Conservation (phyloP, 2,329 filamentous ascomycete species). For the Cephalotrichum gorgonifer region DNA sequence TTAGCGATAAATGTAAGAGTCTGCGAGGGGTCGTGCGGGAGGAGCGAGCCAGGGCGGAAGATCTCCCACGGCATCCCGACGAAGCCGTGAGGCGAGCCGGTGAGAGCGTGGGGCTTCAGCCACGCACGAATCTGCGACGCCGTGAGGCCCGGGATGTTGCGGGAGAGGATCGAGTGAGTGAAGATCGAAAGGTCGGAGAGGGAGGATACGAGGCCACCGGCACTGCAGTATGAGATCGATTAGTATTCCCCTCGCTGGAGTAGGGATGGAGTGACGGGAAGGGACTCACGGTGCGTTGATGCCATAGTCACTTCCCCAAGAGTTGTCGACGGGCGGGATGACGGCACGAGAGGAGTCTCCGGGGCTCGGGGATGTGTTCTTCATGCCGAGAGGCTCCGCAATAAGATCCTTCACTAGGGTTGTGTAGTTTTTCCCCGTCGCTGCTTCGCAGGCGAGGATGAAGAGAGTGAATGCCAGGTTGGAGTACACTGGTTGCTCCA, state of each 20-base stretch:
- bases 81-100: constrained; percentile 17
- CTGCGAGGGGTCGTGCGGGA: constrained; percentile 18
- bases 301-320: constrained; percentile 23
- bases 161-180: constrained; percentile 16
- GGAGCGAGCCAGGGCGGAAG: constrained; percentile 15
- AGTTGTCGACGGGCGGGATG: constrained; percentile 19
- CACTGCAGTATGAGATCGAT: constrained; percentile 11
- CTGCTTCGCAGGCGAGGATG: constrained; percentile 20
- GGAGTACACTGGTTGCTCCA: constrained; percentile 27
- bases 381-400: constrained; percentile 10
- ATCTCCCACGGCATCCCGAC: constrained; percentile 28
- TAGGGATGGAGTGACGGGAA: too few relatives aligned
- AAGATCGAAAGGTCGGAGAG: constrained; percentile 20
- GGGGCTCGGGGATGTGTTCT: constrained; percentile 15
- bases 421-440: constrained; percentile 18
- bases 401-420: constrained; percentile 13
- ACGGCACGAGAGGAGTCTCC: constrained; percentile 18
- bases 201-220: constrained; percentile 23
- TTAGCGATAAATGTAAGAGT: constrained; percentile 21
- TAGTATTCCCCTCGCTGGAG: too few relatives aligned
- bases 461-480: constrained; percentile 28
- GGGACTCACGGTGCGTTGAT: constrained; percentile 21
- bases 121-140: constrained; percentile 17
- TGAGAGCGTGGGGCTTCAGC: constrained; percentile 22
- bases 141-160: constrained; percentile 13